Evolutionary conservation across 495 filamentous ascomycete genomes (phyloP).

Genomic region (Echria macrotheca): DNA sequence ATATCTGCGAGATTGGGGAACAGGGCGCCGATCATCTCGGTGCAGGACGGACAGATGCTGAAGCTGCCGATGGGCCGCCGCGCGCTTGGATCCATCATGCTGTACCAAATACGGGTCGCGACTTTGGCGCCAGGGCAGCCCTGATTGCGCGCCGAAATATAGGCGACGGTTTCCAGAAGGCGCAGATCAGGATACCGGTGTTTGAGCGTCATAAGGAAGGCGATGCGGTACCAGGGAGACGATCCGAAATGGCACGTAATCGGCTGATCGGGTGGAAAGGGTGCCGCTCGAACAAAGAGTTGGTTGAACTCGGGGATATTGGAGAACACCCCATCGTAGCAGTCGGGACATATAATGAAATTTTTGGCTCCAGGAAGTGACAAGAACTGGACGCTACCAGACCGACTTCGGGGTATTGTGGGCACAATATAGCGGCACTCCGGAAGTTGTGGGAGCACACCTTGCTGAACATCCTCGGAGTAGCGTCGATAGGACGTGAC

Average conservation of each 20-base stretch:
- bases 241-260: conserved; percentile 41
- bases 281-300: conserved; percentile 31
- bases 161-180: conserved; percentile 34
- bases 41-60: conserved; percentile 38
- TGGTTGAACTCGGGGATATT: conserved; percentile 31
- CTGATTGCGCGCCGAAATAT: conserved; percentile 27
- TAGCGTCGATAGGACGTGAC: conserved; percentile 31
- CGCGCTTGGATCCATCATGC: conserved; percentile 34
- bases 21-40: conserved; percentile 34
- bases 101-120: conserved; percentile 36
- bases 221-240: conserved; percentile 42
- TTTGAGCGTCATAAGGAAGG: conserved; percentile 40
- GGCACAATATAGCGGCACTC: conserved; percentile 34
- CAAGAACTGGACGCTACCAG: conserved; percentile 29
- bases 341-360: conserved; percentile 43
- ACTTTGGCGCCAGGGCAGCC: conserved; percentile 31
- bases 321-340: conserved; percentile 34
- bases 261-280: conserved; percentile 30
- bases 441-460: conserved; percentile 28
- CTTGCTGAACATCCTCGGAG: conserved; percentile 28
- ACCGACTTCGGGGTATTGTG: conserved; percentile 2
- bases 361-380: conserved; percentile 38
- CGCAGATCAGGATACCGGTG: conserved; percentile 32
- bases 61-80: conserved; percentile 29
- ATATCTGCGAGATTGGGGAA: conserved; percentile 38